Percentiles rank a stretch among this genome's conserved stretches.
phyloP scores from a whole-genome alignment of 2,329 filamentous ascomycete species.

The Arachnomyces sp. region DNA sequence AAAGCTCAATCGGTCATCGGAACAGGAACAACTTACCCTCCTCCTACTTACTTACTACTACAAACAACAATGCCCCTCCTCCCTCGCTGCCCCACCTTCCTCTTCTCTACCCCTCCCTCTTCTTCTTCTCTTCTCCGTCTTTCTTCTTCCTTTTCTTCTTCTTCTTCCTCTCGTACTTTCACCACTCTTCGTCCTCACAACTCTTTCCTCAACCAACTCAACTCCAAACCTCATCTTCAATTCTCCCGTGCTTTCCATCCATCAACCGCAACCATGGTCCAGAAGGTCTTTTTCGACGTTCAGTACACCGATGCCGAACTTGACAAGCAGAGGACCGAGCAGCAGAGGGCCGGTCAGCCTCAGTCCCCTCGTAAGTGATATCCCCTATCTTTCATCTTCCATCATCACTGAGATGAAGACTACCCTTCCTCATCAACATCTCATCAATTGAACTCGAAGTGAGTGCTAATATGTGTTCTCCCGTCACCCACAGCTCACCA shows the following conservation, averaged over 20 bases:
- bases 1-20: too few relatives aligned
- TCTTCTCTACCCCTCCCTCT: conserved; percentile 12
- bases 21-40: background rate
- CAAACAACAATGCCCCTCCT: conserved; percentile 15
- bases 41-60: too few relatives aligned
- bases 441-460: conserved; percentile 7
- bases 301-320: conserved; percentile 51
- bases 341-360: conserved; percentile 7
- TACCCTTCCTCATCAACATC: conserved; percentile 2
- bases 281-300: conserved; percentile 69
- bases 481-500: conserved; percentile 31
- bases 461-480: conserved; percentile 19
- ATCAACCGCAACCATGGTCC: conserved; percentile 64
- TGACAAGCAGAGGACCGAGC: conserved; percentile 51
- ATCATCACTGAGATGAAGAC: conserved; percentile 11
- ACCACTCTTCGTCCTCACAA: conserved; percentile 19
- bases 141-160: conserved; percentile 17
- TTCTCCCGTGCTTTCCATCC: conserved; percentile 48
- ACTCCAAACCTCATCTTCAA: conserved; percentile 31
- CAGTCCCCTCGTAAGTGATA: conserved; percentile 21
- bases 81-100: conserved; percentile 14
- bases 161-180: conserved; percentile 11
- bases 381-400: conserved; percentile 6
- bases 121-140: conserved; percentile 7
- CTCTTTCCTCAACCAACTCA: conserved; percentile 33